A percentile compares a stretch with the other conserved stretches of the same genome.
Evolutionary conservation across 371 early-diverging fungal species (phyloP).

Genomic region (Haplosporangium sp.): DNA sequence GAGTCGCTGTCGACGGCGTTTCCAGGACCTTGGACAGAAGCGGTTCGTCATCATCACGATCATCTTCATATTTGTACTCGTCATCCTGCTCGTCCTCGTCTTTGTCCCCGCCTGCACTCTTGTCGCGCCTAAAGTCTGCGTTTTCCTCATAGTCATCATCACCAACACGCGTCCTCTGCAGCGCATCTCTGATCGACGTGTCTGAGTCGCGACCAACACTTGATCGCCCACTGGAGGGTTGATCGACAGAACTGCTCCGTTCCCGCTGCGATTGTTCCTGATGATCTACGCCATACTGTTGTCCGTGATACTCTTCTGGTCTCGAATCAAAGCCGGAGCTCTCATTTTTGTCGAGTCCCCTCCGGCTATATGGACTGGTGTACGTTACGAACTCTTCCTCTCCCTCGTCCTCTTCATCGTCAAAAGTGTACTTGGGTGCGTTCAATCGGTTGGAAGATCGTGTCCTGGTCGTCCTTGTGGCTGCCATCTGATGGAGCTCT

Average conservation of each 20-base stretch:
- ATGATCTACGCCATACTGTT: constrained; percentile 3
- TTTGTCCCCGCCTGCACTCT: background rate
- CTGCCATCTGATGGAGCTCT: constrained; percentile 42
- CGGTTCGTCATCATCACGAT: constrained; percentile 7
- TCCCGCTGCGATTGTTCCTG: constrained; percentile 21
- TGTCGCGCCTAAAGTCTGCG: background rate
- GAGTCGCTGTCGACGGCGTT: background rate
- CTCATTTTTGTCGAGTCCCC: constrained; percentile 8
- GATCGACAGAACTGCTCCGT: constrained; percentile 6
- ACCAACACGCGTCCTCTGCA: constrained; percentile 29
- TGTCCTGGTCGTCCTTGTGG: constrained; percentile 43
- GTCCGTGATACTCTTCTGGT: background rate
- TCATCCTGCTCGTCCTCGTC: constrained; percentile 10
- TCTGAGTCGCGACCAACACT: constrained; percentile 47
- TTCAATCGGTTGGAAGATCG: constrained; percentile 42
- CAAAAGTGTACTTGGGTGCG: constrained; percentile 40
- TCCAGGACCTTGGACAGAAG: too few species aligned
- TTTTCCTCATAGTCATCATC: constrained; percentile 10
- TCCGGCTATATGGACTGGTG: constrained; percentile 20
- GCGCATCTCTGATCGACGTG: constrained; percentile 36
- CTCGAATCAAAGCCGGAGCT: constrained; percentile 1
- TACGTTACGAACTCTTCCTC: constrained; percentile 46
- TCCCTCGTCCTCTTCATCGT: constrained; percentile 43
- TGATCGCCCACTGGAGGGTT: constrained; percentile 18
- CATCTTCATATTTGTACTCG: constrained; percentile 16